Conservation (phyloP, 768 basidiomycete species). For the Trametes cingulata region DNA sequence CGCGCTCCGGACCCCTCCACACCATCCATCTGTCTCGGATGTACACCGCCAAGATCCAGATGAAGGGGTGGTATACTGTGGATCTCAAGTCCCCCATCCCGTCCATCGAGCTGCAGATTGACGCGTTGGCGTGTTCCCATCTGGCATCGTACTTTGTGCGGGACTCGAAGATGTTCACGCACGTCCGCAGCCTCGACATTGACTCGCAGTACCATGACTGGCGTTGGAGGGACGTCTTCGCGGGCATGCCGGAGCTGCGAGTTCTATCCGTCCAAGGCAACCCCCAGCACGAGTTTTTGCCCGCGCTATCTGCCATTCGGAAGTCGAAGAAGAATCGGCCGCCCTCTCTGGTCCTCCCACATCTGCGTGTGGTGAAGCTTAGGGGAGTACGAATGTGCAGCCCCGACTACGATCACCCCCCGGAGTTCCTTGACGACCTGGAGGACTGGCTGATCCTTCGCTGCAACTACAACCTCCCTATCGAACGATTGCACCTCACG, state of each 20-base stretch:
- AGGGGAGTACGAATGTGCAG: not conserved
- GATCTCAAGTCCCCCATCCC: not conserved
- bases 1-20: not conserved
- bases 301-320: not conserved
- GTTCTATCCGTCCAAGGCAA: not conserved
- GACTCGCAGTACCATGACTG: not conserved
- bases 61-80: not conserved
- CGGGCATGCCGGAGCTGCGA: slow-evolving; percentile 10
- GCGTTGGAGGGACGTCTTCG: slow-evolving; percentile 11
- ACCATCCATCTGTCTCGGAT: not conserved
- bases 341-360: not conserved
- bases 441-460: slow-evolving; percentile 8
- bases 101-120: not conserved
- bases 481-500: slow-evolving; percentile 1
- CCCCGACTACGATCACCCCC: not conserved
- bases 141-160: not conserved
- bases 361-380: not conserved
- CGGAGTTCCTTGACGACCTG: slow-evolving; percentile 9
- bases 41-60: not conserved
- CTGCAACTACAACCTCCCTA: slow-evolving; percentile 7
- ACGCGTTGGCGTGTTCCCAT: not conserved
- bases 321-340: not conserved
- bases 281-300: slow-evolving; percentile 1
- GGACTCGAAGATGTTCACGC: not conserved
- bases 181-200: not conserved